Base-by-base conservation (phyloP, 768 basidiomycete genomes). In the Candolleomyces aberdarensis region DNA sequence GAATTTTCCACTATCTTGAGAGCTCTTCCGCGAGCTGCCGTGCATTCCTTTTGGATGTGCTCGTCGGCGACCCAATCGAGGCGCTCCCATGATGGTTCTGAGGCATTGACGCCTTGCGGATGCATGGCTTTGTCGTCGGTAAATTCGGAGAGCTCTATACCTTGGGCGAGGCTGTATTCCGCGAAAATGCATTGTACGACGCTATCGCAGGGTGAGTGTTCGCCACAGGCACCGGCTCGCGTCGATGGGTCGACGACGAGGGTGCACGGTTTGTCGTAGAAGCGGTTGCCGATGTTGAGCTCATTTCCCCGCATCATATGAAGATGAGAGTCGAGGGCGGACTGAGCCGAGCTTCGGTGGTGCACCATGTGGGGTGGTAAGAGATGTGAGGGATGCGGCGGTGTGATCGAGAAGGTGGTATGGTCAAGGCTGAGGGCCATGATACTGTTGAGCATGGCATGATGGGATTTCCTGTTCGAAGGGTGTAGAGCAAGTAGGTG, bases 191-290 rank as follows among this genome's bases (percentile, higher is more conserved):
- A 92, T 0, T 95, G 95, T 1, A 96, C 86, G 14, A 98, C 78
- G 0, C 95, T 96, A 63, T 97, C 96, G 61, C 88, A 88, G 0
- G 92, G 88, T 0, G 92, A 91, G 71, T 96, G 95, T 74, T 98
- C 96, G 5, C 96, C 96, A 67, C 86, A 85, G 46, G 91, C 89
- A 43, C 94, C 92, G 6, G 92, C 91, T 43, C 92, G 86, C 2
- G 88, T 87, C 57, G 89, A 91, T 0, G 88, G 84, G 70, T 98
- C 96, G 41, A 98, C 87, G 52, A 92, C 82, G 57, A 97, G 75
- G 5, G 87, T 88, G 43, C 90, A 83, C 2, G 88, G 81, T 73
- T 97, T 98, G 77, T 98, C 96, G 71, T 87, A 92, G 83, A 93
- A 97, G 39, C 96, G 80, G 67, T 97, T 97, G 46, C 82, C 77